Conservation (phyloP, 306 rosid species). For the Sindora glabra region DNA sequence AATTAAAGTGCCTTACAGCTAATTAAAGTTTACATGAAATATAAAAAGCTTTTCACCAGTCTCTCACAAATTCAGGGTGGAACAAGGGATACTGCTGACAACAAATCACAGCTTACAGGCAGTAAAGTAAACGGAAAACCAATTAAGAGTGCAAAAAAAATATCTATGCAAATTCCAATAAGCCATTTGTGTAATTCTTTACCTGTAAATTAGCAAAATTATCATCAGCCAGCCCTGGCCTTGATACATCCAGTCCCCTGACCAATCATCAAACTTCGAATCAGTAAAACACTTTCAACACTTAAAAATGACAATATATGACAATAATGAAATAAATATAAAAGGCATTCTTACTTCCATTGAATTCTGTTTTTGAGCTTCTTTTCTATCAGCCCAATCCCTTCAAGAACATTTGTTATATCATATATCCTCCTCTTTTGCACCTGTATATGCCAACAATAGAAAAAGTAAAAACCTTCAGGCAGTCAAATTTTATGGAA, state of each 20-base stretch:
- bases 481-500: conserved; percentile 15
- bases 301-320: conserved; percentile 1
- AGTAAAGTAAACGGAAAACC: background rate
- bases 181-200: conserved; percentile 20
- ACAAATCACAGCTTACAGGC: no score
- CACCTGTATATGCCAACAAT: conserved; percentile 60
- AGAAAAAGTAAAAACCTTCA: conserved; percentile 2
- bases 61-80: background rate
- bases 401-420: conserved; percentile 97
- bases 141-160: background rate
- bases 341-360: conserved; percentile 72
- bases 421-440: conserved; percentile 98
- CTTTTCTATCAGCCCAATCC: conserved; percentile 98
- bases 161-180: conserved; percentile 10
- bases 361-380: conserved; percentile 96
- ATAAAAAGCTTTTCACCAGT: background rate
- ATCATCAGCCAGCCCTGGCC: conserved; percentile 73
- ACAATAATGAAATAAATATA: background rate
- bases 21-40: no score
- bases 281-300: conserved; percentile 13
- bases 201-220: conserved; percentile 80
- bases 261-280: conserved; percentile 24
- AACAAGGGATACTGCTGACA: background rate
- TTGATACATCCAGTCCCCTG: conserved; percentile 85
- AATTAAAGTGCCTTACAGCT: no score